These are phyloP conservation scores for Hypoxylon rickii DNA, from an alignment of 495 filamentous ascomycete species.

Conservation along the genomic window DNA sequence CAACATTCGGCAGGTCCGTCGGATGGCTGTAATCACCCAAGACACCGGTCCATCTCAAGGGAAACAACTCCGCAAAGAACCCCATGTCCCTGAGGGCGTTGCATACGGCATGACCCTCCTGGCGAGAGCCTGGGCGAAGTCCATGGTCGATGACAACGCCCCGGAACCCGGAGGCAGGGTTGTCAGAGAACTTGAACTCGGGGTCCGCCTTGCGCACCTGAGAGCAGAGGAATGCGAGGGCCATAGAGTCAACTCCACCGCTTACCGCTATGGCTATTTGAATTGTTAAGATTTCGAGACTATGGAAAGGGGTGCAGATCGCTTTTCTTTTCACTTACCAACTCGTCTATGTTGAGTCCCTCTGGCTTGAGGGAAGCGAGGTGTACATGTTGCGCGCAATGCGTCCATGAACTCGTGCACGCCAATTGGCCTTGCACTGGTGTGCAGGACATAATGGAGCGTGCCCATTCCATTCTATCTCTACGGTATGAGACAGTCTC, in stretches of 20 bases:
- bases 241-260: conserved; percentile 96
- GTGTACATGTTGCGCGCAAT: conserved; percentile 55
- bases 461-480: conserved; percentile 50
- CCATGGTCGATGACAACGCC: conserved; percentile 82
- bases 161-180: conserved; percentile 51
- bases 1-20: conserved; percentile 63
- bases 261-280: conserved; percentile 78
- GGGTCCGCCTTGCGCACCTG: conserved; percentile 34
- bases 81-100: conserved; percentile 50
- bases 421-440: conserved; percentile 51
- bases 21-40: conserved; percentile 35
- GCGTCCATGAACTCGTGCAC: conserved; percentile 57
- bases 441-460: conserved; percentile 46
- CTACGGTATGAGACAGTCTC: not conserved
- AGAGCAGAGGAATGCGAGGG: conserved; percentile 74
- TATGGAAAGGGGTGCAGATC: too few species aligned
- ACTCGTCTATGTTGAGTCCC: conserved; percentile 32
- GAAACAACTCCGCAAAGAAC: conserved; percentile 19
- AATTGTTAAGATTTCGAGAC: too few species aligned
- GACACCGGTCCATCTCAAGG: conserved; percentile 46
- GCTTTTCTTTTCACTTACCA: too few species aligned
- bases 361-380: conserved; percentile 43
- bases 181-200: conserved; percentile 41
- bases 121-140: conserved; percentile 65
- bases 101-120: conserved; percentile 68